Evolutionary conservation across 805 yeast species (phyloP).

Genomic region (Metschnikowia cerradonensis): DNA sequence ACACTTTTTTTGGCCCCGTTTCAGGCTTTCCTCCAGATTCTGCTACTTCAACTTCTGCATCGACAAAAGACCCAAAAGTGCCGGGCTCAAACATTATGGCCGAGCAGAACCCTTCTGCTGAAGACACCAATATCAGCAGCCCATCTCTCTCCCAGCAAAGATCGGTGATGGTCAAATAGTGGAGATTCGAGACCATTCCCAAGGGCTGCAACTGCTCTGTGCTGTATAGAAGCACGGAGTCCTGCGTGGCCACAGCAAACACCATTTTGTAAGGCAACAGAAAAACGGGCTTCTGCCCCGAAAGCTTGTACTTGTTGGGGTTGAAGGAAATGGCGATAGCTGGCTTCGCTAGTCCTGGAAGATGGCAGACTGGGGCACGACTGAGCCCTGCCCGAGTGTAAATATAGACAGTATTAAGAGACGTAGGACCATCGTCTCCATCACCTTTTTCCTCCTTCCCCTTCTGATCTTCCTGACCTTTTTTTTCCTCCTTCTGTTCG

Average conservation of each 20-base stretch:
- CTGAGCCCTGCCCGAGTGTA: slow-evolving; percentile 68
- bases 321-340: slow-evolving; percentile 80
- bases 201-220: slow-evolving; percentile 68
- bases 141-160: slow-evolving; percentile 84
- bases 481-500: too few species aligned
- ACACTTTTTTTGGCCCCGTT: too few species aligned
- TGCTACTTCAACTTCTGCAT: neutral
- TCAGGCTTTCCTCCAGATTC: neutral
- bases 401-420: slow-evolving; percentile 69
- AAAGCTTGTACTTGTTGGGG: slow-evolving; percentile 49
- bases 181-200: slow-evolving; percentile 73
- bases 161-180: slow-evolving; percentile 87
- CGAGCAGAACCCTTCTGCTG: slow-evolving; percentile 93
- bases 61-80: slow-evolving; percentile 48
- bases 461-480: too few species aligned
- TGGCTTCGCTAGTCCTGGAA: slow-evolving; percentile 79
- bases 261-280: slow-evolving; percentile 73
- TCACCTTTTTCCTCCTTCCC: neutral
- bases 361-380: slow-evolving; percentile 67
- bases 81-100: slow-evolving; percentile 50
- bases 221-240: slow-evolving; percentile 75
- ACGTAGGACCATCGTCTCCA: neutral
- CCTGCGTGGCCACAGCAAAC: slow-evolving; percentile 92
- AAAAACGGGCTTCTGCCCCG: slow-evolving; percentile 34
- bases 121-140: slow-evolving; percentile 59